Evolutionary conservation across 179 eudicot species (phyloP), one percentile per base, ranked within the genome.

Genomic region (Nepenthes alata): DNA sequence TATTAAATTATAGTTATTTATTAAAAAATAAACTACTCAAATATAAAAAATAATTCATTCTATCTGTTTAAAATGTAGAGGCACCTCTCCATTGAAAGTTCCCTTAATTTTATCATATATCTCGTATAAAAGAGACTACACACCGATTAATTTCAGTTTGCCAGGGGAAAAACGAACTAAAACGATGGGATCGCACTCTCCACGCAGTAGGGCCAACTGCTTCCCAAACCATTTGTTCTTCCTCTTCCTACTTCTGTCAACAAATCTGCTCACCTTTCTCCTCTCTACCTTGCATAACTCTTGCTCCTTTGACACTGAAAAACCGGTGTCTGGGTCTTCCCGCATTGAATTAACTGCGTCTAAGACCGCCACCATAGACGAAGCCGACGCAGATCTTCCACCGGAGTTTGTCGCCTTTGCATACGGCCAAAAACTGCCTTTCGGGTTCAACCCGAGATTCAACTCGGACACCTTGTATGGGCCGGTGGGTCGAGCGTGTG

Each of bases 201-300:
- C 53, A 7, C n/a, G 15, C 13, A 13, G 5, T 4, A 50, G 53
- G 25, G 25, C 25, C 53, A 50, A 3, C 15, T 50, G 11, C 11
- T 13, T 11, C 53, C 53, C 53, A 11, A 50, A 14, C n/a, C 53
- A 50, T 50, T 13, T 50, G 13, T 50, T 50, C 53, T 56, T 60
- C 73, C 77, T 69, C 54, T 60, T 75, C 71, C 50, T 78, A 35
- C 71, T 78, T 12, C 6, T 81, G 34, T 71, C 82, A 2, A 60
- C 82, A 66, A 81, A 81, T 67, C 82, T 81, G 36, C 67, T 76
- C 68, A 73, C 83, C 63, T 44, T 67, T 81, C 53, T 73, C 73
- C 62, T 75, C 75, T 25, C 61, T 63, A 50, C 53, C 53, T 6
- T n/a, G 11, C 2, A 50, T 15, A 64, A 52, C 37, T 53, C 56